These are phyloP conservation scores for Cyclaneusma minus DNA, from an alignment of 2,329 filamentous ascomycete species.

Conservation along the genomic window DNA sequence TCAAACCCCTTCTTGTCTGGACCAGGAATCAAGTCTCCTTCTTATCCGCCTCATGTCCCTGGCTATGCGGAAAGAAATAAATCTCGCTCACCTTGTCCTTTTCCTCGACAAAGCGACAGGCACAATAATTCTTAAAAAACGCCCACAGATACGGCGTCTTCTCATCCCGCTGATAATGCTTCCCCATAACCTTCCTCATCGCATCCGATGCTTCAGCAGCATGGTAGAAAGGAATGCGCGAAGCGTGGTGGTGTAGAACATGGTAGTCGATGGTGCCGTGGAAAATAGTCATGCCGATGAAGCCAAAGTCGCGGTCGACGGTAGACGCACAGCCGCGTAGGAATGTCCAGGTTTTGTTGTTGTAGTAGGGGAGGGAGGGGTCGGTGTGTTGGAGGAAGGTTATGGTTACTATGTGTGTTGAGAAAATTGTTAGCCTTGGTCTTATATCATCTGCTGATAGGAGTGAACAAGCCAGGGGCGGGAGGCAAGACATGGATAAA, in stretches of 20 bases:
- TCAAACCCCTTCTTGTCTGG: too few species aligned
- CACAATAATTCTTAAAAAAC: constrained; percentile 18
- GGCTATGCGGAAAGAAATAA: too few species aligned
- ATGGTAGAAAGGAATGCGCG: constrained; percentile 45
- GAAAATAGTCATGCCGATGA: constrained; percentile 48
- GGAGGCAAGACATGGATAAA: too few species aligned
- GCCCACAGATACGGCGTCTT: constrained; percentile 20
- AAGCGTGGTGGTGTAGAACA: constrained; percentile 47
- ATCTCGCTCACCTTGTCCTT: too few species aligned
- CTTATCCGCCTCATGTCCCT: too few species aligned
- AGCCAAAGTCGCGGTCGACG: constrained; percentile 49
- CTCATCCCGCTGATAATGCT: constrained; percentile 31
- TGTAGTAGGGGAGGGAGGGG: constrained; percentile 37
- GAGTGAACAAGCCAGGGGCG: constrained; percentile 1
- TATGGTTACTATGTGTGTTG: constrained; percentile 42
- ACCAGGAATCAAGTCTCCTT: too few species aligned
- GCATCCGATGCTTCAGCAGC: constrained; percentile 41
- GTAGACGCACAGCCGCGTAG: constrained; percentile 46
- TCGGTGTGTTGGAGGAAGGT: constrained; percentile 64
- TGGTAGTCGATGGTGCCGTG: constrained; percentile 51
- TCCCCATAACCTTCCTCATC: constrained; percentile 38
- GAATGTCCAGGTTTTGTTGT: constrained; percentile 42
- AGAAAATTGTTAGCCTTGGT: constrained; percentile 9
- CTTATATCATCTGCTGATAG: constrained; percentile 3
- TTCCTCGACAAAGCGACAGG: constrained; percentile 20